phyloP scores from a whole-genome alignment of 1,284 basidiomycete species.

The Trichosporon inkin region DNA sequence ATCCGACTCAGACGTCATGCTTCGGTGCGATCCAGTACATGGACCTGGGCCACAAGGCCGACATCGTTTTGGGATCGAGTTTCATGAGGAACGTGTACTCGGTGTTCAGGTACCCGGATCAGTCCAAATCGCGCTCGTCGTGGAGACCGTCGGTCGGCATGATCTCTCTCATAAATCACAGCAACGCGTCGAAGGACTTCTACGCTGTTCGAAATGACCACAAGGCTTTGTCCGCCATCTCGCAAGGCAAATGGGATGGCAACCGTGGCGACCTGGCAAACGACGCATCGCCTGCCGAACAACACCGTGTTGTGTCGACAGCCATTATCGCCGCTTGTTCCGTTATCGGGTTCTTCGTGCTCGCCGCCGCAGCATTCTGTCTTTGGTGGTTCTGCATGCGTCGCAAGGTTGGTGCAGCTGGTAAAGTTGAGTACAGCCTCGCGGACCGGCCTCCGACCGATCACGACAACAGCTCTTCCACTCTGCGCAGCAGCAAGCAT shows the following conservation, averaged over 20 bases:
- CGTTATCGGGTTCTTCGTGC: slow-evolving; percentile 43
- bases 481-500: slow-evolving; percentile 40
- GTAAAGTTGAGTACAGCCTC: slow-evolving; percentile 33
- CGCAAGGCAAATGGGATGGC: slow-evolving; percentile 6
- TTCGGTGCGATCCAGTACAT: slow-evolving; percentile 47
- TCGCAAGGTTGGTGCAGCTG: slow-evolving; percentile 40
- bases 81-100: slow-evolving; percentile 51
- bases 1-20: slow-evolving; percentile 37
- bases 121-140: slow-evolving; percentile 18
- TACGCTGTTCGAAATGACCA: slow-evolving; percentile 44
- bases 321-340: slow-evolving; percentile 41
- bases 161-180: slow-evolving; percentile 42
- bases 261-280: background rate
- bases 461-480: slow-evolving; percentile 27
- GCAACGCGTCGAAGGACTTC: slow-evolving; percentile 44
- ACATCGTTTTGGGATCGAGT: slow-evolving; percentile 44
- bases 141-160: slow-evolving; percentile 48
- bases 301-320: slow-evolving; percentile 31
- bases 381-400: slow-evolving; percentile 49
- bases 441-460: background rate
- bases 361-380: slow-evolving; percentile 42
- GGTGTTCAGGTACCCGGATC: slow-evolving; percentile 47
- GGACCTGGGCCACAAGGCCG: slow-evolving; percentile 24
- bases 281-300: background rate
- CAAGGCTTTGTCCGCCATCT: slow-evolving; percentile 36